Base-by-base conservation (phyloP, 768 basidiomycete genomes). In the Tylopilus sp. region DNA sequence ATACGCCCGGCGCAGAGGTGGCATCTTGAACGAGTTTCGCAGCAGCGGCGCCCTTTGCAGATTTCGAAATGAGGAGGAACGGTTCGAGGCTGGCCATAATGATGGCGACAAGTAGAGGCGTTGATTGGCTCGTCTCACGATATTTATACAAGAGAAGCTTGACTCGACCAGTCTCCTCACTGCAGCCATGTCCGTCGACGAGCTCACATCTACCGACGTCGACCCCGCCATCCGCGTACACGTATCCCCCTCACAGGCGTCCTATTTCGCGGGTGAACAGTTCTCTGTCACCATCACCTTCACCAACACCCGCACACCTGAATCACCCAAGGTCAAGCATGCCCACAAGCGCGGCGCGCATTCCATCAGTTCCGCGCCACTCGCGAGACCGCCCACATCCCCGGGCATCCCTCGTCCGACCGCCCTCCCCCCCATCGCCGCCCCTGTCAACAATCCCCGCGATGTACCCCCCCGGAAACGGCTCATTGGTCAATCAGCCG, bases 181-280 rank as follows among this genome's bases (percentile, higher is more conserved):
- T 6, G n/a, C 36, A 20, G 38, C 1, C 50, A 65, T 65, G 65
- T 62, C 62, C 17, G 13, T 20, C 8, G 55, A 59, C 49, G 56
- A 59, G 36, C 49, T 48, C 48, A 12, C 51, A 10, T 30, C 53
- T 6, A 44, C 30, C 26, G 64, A 59, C 53, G 25, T 59, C 42
- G 80, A 81, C 45, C 73, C 79, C 13, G 75, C 76, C 39, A 76
- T 91, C 5, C 82, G 85, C 33, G 82, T 91, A 35, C 78, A 81
- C 23, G 85, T 89, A 20, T 79, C 80, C 0, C 95, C 95, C 2
- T 77, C 88, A 0, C 88, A 93, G 55, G 87, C 91, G 0, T 90
- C 92, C 0, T 98, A 88, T 71, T 98, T 95, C 67, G 91, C 95
- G 0, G 95, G 95, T 50, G 95, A 98, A 69, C 74, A 80, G 0